These are phyloP conservation scores for Nannochloropsis granulata DNA, from an alignment of 108 stramenopile genomes.

Conservation along the genomic window DNA sequence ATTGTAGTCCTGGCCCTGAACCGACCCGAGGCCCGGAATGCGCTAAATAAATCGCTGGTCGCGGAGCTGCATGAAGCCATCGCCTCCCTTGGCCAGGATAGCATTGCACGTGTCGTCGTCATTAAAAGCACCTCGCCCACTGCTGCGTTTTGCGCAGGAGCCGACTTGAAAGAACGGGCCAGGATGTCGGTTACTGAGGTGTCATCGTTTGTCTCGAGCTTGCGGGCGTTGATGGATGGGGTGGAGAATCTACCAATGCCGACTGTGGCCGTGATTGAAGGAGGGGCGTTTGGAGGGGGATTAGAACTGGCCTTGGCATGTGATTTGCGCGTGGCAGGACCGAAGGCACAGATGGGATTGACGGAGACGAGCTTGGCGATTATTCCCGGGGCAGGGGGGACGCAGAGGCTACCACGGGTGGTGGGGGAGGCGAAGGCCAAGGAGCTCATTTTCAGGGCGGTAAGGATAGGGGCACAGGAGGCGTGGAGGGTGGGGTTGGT, in stretches of 20 bases:
- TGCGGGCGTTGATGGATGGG: conserved; percentile 47
- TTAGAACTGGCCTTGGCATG: conserved; percentile 83
- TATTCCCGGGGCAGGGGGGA: conserved; percentile 74
- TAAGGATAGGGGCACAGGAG: conserved; percentile 31
- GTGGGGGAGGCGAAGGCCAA: conserved; percentile 48
- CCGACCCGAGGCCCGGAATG: neutral
- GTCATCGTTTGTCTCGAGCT: conserved; percentile 41
- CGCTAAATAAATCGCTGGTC: neutral
- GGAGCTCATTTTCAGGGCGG: conserved; percentile 54
- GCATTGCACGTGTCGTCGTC: conserved; percentile 42
- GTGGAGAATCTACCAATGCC: conserved; percentile 57
- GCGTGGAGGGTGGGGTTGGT: conserved; percentile 48
- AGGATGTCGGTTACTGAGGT: conserved; percentile 51
- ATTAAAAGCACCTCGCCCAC: conserved; percentile 38
- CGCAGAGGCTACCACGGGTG: conserved; percentile 53
- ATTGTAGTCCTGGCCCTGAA: neutral
- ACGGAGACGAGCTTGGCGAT: conserved; percentile 88
- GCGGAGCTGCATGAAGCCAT: neutral
- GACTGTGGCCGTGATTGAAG: conserved; percentile 78
- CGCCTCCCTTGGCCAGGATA: neutral
- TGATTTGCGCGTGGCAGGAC: conserved; percentile 59
- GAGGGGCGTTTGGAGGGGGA: conserved; percentile 80
- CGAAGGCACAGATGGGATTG: conserved; percentile 58
- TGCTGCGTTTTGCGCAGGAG: conserved; percentile 69
- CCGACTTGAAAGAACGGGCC: conserved; percentile 60